Base-by-base conservation (phyloP, 208 protist species). In the Trypanosoma lewisi region DNA sequence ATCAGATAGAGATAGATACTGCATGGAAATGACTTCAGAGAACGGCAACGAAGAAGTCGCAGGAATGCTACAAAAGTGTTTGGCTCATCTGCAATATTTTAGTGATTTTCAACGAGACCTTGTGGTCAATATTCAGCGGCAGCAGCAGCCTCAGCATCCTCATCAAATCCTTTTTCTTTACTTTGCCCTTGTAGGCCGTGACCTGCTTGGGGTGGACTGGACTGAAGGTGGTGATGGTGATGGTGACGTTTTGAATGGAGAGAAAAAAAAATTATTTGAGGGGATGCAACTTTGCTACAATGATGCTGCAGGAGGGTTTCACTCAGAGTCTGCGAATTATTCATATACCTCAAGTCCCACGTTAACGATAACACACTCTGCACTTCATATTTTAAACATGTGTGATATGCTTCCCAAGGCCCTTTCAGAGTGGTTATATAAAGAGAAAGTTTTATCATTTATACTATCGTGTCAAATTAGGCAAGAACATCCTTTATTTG, bases 321-420 rank as follows among this genome's bases (percentile, higher is more conserved):
- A 61, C 36, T 42, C 68, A 21, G 68, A 55, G 49, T 34, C 41
- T 28, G 31, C 61, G 30, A 6, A 2, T 11, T 4, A 17, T 5
- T n/a, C n/a, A 0, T 67, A 63, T 37, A 23, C n/a, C 7, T 63
- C 50, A 36, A 19, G 57, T 19, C 19, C 61, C 19, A 57, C 68
- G 31, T 21, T 74, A 17, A 8, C 68, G 23, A 74, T 74, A 60
- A 74, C 68, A 8, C 68, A 74, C 33, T 74, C 60, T 55, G 68
- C 68, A 3, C 59, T 74, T 21, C 68, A 74, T 23, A 42, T 67
- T 7, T 56, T 74, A 37, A 61, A 49, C 42, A 54, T 57, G 34
- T 62, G 51, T 33, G 37, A 52, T n/a, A 8, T 47, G 0, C 60
- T 74, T 8, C 48, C 16, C 16, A 27, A 44, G 41, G 68, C 60